These are phyloP conservation scores for Oryza officinalis DNA, from an alignment of 176 grass and related monocot species.

Conservation along the genomic window DNA sequence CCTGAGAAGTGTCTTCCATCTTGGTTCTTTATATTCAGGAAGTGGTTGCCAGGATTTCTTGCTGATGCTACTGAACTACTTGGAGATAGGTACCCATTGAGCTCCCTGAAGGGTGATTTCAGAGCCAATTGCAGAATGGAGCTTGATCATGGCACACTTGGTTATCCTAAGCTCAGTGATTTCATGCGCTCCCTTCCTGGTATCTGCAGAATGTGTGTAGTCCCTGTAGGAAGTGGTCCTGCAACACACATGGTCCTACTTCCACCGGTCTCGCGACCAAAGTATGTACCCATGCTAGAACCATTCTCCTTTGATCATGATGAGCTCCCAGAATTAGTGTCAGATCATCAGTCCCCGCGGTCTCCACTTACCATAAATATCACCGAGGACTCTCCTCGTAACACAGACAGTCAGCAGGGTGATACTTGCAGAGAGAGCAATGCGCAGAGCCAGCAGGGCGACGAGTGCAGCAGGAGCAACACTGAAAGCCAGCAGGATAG, in stretches of 20 bases:
- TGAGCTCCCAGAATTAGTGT: conserved; percentile 51
- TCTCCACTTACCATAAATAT: conserved; percentile 38
- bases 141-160: conserved; percentile 56
- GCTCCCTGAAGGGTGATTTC: conserved; percentile 65
- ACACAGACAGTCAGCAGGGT: conserved; percentile 35
- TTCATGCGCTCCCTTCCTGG: conserved; percentile 65
- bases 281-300: conserved; percentile 56
- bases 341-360: conserved; percentile 46
- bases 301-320: conserved; percentile 45
- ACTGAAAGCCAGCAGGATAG: conserved; percentile 38
- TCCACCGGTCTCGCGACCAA: conserved; percentile 42
- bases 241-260: conserved; percentile 65
- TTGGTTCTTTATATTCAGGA: conserved; percentile 68
- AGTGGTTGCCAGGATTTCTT: conserved; percentile 64
- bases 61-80: conserved; percentile 37
- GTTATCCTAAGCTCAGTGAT: conserved; percentile 66
- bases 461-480: conserved; percentile 32
- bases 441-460: conserved; percentile 39
- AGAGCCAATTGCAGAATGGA: conserved; percentile 62
- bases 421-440: conserved; percentile 47
- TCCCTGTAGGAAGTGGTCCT: conserved; percentile 54
- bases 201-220: conserved; percentile 61
- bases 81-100: conserved; percentile 55
- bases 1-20: conserved; percentile 60
- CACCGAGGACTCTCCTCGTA: conserved; percentile 11